These are phyloP conservation scores for Arachis stenosperma DNA, from an alignment of 306 rosid species.

Conservation along the genomic window DNA sequence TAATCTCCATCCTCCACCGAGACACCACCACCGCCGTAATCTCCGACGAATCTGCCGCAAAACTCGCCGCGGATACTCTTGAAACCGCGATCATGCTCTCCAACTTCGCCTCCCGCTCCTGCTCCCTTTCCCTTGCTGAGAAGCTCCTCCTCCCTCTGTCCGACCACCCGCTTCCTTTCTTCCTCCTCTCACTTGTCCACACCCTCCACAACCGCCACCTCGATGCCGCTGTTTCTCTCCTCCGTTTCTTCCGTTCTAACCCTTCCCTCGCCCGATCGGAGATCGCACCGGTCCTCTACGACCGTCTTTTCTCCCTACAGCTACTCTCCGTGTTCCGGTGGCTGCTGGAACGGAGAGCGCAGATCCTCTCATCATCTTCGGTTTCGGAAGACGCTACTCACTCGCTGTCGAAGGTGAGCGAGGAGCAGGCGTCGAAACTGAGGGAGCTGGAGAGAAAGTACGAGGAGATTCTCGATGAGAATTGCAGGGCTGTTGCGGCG, in stretches of 20 bases:
- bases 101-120: constrained; percentile 44
- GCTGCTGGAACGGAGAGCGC: constrained; percentile 60
- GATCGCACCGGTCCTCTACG: constrained; percentile 66
- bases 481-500: constrained; percentile 61
- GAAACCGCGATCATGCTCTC: constrained; percentile 59
- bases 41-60: constrained; percentile 22
- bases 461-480: constrained; percentile 64
- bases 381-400: constrained; percentile 38
- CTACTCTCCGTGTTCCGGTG: constrained; percentile 65
- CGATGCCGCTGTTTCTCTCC: constrained; percentile 58
- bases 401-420: constrained; percentile 68
- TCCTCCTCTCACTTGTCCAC: constrained; percentile 66
- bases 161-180: constrained; percentile 49
- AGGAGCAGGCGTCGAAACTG: constrained; percentile 60
- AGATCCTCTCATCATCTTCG: constrained; percentile 43
- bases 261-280: constrained; percentile 72
- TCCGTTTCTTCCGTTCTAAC: constrained; percentile 51
- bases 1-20: constrained; percentile 45
- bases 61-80: constrained; percentile 59
- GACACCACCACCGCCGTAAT: background rate
- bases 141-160: constrained; percentile 65
- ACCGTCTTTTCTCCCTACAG: constrained; percentile 64
- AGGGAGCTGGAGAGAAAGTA: constrained; percentile 71
- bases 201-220: constrained; percentile 48
- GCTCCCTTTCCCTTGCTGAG: constrained; percentile 66